phyloP scores from a whole-genome alignment of 306 rosid genomes.

The Urtica urens region DNA sequence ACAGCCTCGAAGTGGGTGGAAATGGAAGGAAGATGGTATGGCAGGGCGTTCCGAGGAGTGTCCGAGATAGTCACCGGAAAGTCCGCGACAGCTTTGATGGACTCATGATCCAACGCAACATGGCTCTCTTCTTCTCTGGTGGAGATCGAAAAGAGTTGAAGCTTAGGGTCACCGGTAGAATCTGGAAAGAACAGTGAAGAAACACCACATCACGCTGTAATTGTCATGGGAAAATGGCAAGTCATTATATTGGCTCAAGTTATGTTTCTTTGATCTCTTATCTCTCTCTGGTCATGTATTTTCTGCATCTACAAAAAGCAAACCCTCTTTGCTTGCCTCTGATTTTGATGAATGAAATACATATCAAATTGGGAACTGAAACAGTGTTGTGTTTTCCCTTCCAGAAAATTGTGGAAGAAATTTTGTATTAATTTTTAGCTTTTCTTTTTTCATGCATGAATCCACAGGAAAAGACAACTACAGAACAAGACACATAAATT shows the following conservation, averaged over 20 bases:
- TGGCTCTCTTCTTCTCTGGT: conserved; percentile 84
- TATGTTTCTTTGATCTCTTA: too few species aligned
- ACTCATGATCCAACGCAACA: conserved; percentile 74
- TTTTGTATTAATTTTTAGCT: too few species aligned
- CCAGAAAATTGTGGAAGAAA: too few species aligned
- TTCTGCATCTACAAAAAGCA: conserved; percentile 45
- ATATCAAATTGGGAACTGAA: too few species aligned
- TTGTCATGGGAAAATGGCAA: conserved; percentile 23
- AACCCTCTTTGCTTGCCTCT: conserved; percentile 69
- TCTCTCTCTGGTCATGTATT: conserved; percentile 31
- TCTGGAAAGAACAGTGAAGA: conserved; percentile 71
- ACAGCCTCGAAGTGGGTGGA: conserved; percentile 89
- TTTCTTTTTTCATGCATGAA: too few species aligned
- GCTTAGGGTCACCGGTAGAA: conserved; percentile 81
- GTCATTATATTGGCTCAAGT: conserved; percentile 10
- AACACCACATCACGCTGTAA: too few species aligned
- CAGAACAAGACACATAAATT: too few species aligned
- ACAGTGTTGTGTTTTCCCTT: too few species aligned
- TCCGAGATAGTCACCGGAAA: conserved; percentile 76
- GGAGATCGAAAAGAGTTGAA: conserved; percentile 75
- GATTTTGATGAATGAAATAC: conserved; percentile 20
- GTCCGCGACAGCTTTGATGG: conserved; percentile 87
- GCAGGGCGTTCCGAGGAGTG: conserved; percentile 90
- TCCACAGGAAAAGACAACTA: too few species aligned
- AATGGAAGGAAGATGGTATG: conserved; percentile 86